phyloP scores from a whole-genome alignment of 2,329 filamentous ascomycete genomes.

The Aureobasidium melanogenum region DNA sequence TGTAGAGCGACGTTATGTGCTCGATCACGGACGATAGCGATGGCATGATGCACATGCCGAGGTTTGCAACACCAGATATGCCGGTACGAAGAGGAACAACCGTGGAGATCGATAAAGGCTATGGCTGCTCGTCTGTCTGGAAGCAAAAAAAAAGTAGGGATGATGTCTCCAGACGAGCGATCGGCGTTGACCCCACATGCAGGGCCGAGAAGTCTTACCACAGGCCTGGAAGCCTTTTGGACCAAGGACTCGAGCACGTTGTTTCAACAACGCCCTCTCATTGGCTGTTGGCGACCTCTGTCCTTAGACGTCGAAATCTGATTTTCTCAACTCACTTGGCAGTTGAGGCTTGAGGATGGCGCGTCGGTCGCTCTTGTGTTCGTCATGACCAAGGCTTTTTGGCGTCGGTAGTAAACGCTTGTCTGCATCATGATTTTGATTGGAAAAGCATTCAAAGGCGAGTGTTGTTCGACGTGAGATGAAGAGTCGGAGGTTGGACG shows the following conservation, averaged over 20 bases:
- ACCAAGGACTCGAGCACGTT: constrained; percentile 11
- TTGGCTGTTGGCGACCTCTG: background rate
- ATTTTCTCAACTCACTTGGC: constrained; percentile 3
- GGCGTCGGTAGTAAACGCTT: background rate
- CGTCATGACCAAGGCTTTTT: constrained; percentile 7
- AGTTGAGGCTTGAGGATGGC: constrained; percentile 7
- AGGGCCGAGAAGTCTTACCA: constrained; percentile 6
- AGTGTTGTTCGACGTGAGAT: background rate
- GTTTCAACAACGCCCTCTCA: background rate
- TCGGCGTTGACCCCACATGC: constrained; percentile 4
- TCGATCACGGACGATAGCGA: background rate
- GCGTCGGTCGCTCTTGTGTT: background rate
- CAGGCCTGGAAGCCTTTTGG: constrained; percentile 4
- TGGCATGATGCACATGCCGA: background rate
- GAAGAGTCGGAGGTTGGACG: background rate
- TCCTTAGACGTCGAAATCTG: background rate
- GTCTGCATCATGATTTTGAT: background rate
- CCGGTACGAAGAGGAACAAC: background rate
- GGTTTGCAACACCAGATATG: background rate
- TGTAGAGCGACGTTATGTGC: background rate
- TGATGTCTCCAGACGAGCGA: constrained; percentile 5
- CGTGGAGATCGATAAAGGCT: background rate
- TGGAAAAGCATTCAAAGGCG: background rate
- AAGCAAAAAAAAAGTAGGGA: constrained; percentile 8
- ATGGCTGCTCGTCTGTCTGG: background rate